These are phyloP conservation scores for Volvox reticuliferus DNA, from an alignment of 139 green algal species.

Conservation along the genomic window DNA sequence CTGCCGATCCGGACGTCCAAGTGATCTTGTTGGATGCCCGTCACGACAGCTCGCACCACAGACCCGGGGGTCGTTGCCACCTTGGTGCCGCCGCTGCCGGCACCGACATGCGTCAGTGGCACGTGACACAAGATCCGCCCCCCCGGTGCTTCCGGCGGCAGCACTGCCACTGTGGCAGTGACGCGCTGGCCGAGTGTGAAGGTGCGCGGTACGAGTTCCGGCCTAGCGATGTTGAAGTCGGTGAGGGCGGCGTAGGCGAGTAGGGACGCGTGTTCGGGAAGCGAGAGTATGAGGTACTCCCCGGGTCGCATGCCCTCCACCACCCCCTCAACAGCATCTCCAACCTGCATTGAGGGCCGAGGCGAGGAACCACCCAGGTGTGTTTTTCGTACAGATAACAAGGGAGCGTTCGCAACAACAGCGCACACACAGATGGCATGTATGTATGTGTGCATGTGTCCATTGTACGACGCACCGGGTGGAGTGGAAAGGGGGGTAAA, in stretches of 20 bases:
- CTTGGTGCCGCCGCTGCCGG: not conserved
- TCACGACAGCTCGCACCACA: constrained; percentile 62
- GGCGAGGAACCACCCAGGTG: too few relatives aligned
- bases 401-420: too few relatives aligned
- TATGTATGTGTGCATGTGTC: too few relatives aligned
- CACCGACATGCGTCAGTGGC: constrained; percentile 12
- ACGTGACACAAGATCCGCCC: constrained; percentile 58
- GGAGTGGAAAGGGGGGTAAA: too few relatives aligned
- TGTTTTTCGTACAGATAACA: too few relatives aligned
- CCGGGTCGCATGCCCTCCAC: constrained; percentile 61
- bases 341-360: not conserved
- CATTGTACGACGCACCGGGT: too few relatives aligned
- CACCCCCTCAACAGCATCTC: constrained; percentile 49
- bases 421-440: too few relatives aligned
- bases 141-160: constrained; percentile 44
- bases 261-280: constrained; percentile 48
- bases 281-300: constrained; percentile 70
- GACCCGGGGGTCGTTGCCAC: constrained; percentile 21
- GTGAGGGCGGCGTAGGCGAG: constrained; percentile 76
- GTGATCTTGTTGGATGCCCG: constrained; percentile 36
- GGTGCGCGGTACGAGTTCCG: constrained; percentile 3
- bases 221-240: constrained; percentile 77
- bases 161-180: constrained; percentile 43
- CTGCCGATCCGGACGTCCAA: constrained; percentile 26
- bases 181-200: constrained; percentile 49